phyloP scores from a whole-genome alignment of 2,329 filamentous ascomycete species.

The Colletotrichum filicis region DNA sequence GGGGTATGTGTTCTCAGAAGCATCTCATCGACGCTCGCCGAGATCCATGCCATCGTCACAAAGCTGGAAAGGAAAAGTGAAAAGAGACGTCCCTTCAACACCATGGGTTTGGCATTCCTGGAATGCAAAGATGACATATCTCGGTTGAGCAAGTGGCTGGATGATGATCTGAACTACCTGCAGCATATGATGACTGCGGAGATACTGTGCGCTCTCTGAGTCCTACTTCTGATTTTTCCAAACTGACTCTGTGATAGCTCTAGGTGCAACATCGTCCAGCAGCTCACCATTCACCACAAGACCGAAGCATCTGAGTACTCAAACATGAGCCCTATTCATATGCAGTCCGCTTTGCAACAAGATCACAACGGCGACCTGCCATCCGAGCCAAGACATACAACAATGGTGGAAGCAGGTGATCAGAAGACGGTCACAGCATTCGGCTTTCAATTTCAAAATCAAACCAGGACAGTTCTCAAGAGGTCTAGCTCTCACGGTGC shows the following conservation, averaged over 20 bases:
- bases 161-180: constrained; percentile 6
- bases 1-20: not conserved
- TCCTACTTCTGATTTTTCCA: too few species aligned
- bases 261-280: not conserved
- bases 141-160: not conserved
- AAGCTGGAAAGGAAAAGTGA: not conserved
- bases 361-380: not conserved
- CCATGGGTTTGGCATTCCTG: not conserved
- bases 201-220: not conserved
- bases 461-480: not conserved
- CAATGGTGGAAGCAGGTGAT: not conserved
- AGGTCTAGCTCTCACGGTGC: not conserved
- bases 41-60: not conserved
- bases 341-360: too few species aligned
- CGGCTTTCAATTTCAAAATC: not conserved
- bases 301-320: too few species aligned
- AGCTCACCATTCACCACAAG: not conserved
- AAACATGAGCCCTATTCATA: rapidly evolving
- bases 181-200: constrained; percentile 13
- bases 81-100: not conserved
- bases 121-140: constrained; percentile 3
- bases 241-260: not conserved
- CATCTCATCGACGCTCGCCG: constrained; percentile 4
- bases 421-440: not conserved
- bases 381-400: not conserved